Evolutionary conservation across 1,284 basidiomycete species (phyloP), one percentile per base, ranked within the genome.

Genomic region (Flammula alnicola): DNA sequence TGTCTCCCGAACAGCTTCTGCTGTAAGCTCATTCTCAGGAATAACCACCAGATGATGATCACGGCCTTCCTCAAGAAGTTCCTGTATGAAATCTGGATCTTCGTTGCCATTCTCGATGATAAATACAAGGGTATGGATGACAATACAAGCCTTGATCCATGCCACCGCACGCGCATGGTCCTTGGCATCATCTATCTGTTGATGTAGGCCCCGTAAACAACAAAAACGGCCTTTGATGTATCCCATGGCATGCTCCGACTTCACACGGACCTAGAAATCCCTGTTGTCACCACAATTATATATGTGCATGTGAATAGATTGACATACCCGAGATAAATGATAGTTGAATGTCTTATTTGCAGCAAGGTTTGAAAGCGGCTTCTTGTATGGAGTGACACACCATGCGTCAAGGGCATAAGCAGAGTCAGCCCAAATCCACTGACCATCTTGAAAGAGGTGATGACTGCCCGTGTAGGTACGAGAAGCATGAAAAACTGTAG

Each of bases 371-470:
- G 44, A 46, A 5, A 45, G 41, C 11, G 52, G 57, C 25, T 54
- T 54, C 37, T 59, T 59, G 52, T 52, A 56, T 8, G 52, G 54
- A 2, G 56, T 55, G 5, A 60, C 47, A 56, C 52, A 57, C 57
- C 59, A 58, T 2, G 19, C 7, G 17, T 58, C 51, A 9, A 67
- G 55, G 3, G 63, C 53, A 56, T 69, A 69, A 14, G 66, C 66
- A 1, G 67, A 69, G 47, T 70, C 68, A 2, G 65, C 68, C 67
- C 68, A 70, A 6, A 67, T 57, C 45, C 59, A 70, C 36, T 67
- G 63, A 11, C 51, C 41, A 0, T 51, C 52, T 14, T 59, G 47
- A 7, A 70, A 46, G 1, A 66, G 26, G 7, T 27, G n/a, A 3
- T 47, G 43, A 32, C 50, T 51, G n/a, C 61, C 38, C 17, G 56